phyloP scores from a whole-genome alignment of 2,329 filamentous ascomycete species.

The Penicillium sp. region DNA sequence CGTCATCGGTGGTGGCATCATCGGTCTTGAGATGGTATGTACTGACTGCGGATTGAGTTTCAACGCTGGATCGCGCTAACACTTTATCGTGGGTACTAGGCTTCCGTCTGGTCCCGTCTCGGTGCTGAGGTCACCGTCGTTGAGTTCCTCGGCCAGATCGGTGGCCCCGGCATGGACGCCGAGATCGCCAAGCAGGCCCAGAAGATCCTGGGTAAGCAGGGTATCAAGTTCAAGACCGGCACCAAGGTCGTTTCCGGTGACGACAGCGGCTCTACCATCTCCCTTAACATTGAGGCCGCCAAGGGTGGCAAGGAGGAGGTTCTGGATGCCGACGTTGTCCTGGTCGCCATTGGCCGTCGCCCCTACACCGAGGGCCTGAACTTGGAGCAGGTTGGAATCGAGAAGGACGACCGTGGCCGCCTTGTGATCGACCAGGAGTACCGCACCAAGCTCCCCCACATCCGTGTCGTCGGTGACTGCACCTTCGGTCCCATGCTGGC shows the following conservation, averaged over 20 bases:
- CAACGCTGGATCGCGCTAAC: conserved; percentile 4
- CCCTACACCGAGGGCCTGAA: conserved; percentile 91
- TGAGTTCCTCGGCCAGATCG: conserved; percentile 93
- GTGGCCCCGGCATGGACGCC: conserved; percentile 93
- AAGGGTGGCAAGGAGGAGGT: conserved; percentile 96
- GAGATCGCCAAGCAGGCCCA: conserved; percentile 90
- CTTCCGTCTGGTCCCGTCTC: conserved; percentile 91
- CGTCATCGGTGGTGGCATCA: conserved; percentile 97
- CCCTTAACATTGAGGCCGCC: conserved; percentile 81
- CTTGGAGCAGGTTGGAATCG: conserved; percentile 79
- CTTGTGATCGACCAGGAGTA: conserved; percentile 98
- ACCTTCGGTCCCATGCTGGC: conserved; percentile 99
- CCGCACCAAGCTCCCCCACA: conserved; percentile 95
- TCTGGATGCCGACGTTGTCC: conserved; percentile 88
- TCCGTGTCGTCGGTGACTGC: conserved; percentile 91
- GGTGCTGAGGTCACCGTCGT: conserved; percentile 95
- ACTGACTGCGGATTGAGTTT: not conserved
- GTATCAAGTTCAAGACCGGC: conserved; percentile 95
- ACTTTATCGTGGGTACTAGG: conserved; percentile 38
- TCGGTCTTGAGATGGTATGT: conserved; percentile 90
- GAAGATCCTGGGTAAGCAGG: conserved; percentile 94
- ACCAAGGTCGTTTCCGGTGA: conserved; percentile 93
- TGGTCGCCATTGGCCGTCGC: conserved; percentile 92
- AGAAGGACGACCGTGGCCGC: conserved; percentile 81
- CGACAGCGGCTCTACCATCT: conserved; percentile 70